Evolutionary conservation across 495 filamentous ascomycete species (phyloP).

Genomic region (Aspergillus funiculosus): DNA sequence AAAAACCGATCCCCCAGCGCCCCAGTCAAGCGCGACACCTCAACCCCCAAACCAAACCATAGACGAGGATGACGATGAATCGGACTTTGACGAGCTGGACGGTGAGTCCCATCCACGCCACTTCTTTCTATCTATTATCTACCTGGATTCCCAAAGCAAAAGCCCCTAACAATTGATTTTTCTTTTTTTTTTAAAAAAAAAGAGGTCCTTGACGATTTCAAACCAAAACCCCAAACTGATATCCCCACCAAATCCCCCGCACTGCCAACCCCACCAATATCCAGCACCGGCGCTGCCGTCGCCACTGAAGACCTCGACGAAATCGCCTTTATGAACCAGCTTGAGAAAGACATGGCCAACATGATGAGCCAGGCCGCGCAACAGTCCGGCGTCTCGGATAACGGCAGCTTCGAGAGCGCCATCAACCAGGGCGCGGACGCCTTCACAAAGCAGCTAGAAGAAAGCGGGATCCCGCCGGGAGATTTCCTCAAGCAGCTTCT

Average conservation of each 20-base stretch:
- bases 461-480: constrained; percentile 59
- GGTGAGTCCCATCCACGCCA: constrained; percentile 42
- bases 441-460: constrained; percentile 79
- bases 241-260: constrained; percentile 31
- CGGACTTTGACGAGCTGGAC: constrained; percentile 85
- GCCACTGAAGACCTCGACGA: constrained; percentile 38
- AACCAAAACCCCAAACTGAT: constrained; percentile 35
- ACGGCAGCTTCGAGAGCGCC: constrained; percentile 23
- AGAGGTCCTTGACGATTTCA: constrained; percentile 92
- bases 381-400: constrained; percentile 24
- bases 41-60: not conserved
- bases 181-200: no score
- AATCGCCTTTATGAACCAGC: constrained; percentile 67
- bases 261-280: constrained; percentile 27
- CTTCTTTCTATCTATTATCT: not conserved
- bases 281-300: constrained; percentile 23
- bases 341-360: constrained; percentile 82
- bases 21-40: constrained; percentile 9
- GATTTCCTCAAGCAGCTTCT: constrained; percentile 79
- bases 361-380: constrained; percentile 50
- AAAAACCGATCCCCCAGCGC: not conserved
- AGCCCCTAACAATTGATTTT: not conserved
- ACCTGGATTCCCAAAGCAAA: not conserved
- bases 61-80: constrained; percentile 38
- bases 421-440: constrained; percentile 37